Evolutionary conservation across 2,329 filamentous ascomycete species (phyloP).

Genomic region (Dactylonectria estremocensis): DNA sequence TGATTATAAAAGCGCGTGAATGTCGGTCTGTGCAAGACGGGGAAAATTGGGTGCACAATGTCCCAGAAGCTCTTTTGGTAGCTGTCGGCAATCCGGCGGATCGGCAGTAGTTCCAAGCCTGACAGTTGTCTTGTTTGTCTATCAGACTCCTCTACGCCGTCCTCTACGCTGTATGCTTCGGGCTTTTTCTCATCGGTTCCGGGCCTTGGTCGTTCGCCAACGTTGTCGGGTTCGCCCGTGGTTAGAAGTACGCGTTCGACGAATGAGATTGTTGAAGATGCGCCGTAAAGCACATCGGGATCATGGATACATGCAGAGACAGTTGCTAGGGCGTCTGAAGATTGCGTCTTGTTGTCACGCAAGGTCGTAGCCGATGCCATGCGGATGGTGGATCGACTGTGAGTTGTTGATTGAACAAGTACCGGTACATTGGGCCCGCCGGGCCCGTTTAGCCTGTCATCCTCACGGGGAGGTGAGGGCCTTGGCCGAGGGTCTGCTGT

Average conservation of each 20-base stretch:
- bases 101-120: background rate
- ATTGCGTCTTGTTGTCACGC: background rate
- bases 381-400: background rate
- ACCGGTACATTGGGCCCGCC: background rate
- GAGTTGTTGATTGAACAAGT: background rate
- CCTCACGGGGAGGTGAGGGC: background rate
- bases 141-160: background rate
- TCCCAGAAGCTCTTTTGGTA: constrained; percentile 6
- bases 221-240: background rate
- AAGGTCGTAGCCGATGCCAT: background rate
- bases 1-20: background rate
- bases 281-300: background rate
- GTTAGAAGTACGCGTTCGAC: background rate
- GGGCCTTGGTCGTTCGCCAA: background rate
- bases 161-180: background rate
- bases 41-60: constrained; percentile 5
- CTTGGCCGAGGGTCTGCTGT: background rate
- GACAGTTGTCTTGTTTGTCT: background rate
- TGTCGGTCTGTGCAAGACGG: constrained; percentile 11
- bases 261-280: background rate
- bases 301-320: background rate
- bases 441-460: background rate
- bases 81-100: constrained; percentile 3
- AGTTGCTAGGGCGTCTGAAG: background rate
- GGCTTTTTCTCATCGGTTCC: background rate